These are phyloP conservation scores for Clavispora vitiphila DNA, from an alignment of 805 yeast genomes.

Conservation along the genomic window DNA sequence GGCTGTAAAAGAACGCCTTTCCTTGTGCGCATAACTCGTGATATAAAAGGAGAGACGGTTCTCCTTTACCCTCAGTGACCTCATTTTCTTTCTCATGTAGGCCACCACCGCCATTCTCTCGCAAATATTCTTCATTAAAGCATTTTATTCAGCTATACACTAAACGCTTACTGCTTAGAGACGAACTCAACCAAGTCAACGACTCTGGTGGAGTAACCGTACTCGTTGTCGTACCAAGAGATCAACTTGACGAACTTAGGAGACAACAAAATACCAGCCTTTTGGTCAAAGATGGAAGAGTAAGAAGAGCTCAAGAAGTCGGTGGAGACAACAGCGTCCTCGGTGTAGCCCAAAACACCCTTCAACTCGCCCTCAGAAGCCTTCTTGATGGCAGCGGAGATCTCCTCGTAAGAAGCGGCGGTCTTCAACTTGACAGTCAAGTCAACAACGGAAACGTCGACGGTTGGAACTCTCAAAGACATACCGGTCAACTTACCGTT, in stretches of 20 bases:
- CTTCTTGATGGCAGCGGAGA: constrained; percentile 26
- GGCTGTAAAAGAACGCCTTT: too few species aligned
- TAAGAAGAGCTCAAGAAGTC: constrained; percentile 27
- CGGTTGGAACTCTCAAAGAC: constrained; percentile 34
- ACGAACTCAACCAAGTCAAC: constrained; percentile 32
- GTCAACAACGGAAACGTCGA: constrained; percentile 33
- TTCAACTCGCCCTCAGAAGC: constrained; percentile 30
- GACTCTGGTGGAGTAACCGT: constrained; percentile 34
- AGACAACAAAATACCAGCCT: constrained; percentile 33
- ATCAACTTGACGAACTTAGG: constrained; percentile 33
- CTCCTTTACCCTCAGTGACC: too few species aligned
- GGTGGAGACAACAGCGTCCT: constrained; percentile 31
- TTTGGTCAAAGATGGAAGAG: constrained; percentile 29
- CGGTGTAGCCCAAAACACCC: constrained; percentile 33
- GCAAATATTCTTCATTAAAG: background rate
- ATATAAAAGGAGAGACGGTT: too few species aligned
- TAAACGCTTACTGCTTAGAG: constrained; percentile 8
- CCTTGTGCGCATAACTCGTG: too few species aligned
- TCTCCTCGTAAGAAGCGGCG: constrained; percentile 30
- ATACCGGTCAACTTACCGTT: constrained; percentile 35
- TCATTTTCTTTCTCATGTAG: too few species aligned
- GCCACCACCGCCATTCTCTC: too few species aligned
- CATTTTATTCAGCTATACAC: background rate
- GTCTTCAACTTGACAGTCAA: constrained; percentile 30
- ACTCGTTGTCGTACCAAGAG: constrained; percentile 35